Percentiles rank a stretch among this genome's conserved stretches.
phyloP scores from a whole-genome alignment of 805 yeast genomes.

The Hanseniaspora thailandica region DNA sequence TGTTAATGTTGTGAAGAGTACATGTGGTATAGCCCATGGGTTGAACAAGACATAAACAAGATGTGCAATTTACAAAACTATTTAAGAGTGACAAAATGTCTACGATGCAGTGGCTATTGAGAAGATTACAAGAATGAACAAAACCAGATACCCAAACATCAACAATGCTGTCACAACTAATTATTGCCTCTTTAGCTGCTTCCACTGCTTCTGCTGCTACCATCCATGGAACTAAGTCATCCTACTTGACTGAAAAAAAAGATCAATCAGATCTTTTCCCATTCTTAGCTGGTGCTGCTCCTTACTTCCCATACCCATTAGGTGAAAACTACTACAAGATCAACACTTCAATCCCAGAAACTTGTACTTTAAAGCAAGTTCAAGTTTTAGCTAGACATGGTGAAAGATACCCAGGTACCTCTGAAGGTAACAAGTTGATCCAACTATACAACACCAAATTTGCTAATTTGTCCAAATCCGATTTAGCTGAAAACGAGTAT shows the following conservation, averaged over 20 bases:
- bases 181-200: neutral
- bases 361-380: slow-evolving; percentile 51
- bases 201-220: neutral
- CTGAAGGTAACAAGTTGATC: slow-evolving; percentile 22
- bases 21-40: too few relatives aligned
- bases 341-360: slow-evolving; percentile 36
- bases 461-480: slow-evolving; percentile 28
- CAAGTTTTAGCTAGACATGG: slow-evolving; percentile 69
- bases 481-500: slow-evolving; percentile 29
- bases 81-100: too few relatives aligned
- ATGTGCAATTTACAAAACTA: too few relatives aligned
- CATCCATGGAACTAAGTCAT: neutral
- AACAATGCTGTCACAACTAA: neutral
- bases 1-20: too few relatives aligned
- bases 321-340: slow-evolving; percentile 40
- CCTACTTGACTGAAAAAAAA: neutral
- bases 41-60: too few relatives aligned
- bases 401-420: slow-evolving; percentile 54
- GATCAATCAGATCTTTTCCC: slow-evolving; percentile 32
- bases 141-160: neutral
- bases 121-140: neutral
- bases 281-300: slow-evolving; percentile 46
- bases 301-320: slow-evolving; percentile 36
- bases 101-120: too few relatives aligned
- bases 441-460: slow-evolving; percentile 3